A percentile compares a stretch with the other conserved stretches of the same genome.
Conservation (phyloP, 106 monocot genomes). For the Apostasia ramifera region DNA sequence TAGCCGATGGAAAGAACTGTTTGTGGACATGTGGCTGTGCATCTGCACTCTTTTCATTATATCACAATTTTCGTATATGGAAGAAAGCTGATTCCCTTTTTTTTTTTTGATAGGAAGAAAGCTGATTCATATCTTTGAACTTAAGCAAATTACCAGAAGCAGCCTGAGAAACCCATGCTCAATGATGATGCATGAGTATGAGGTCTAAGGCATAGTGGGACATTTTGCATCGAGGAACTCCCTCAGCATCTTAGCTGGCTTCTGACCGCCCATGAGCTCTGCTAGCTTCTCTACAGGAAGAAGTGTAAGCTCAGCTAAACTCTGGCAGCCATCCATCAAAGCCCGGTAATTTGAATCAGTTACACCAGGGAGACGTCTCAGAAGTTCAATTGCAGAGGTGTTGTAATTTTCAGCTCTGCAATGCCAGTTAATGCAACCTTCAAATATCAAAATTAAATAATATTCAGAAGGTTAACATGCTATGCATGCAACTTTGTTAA, state of each 20-base stretch:
- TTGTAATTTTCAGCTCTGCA: conserved; percentile 93
- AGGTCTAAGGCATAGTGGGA: conserved; percentile 39
- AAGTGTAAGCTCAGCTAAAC: conserved; percentile 78
- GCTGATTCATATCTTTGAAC: too few relatives aligned
- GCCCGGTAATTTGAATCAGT: conserved; percentile 89
- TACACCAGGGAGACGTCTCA: conserved; percentile 94
- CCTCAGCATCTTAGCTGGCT: conserved; percentile 66
- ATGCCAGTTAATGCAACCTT: background rate
- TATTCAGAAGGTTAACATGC: background rate
- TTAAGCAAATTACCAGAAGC: too few relatives aligned
- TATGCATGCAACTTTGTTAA: background rate
- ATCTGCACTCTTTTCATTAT: too few relatives aligned
- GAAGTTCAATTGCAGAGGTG: conserved; percentile 89
- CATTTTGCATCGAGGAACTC: conserved; percentile 96
- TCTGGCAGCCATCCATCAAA: conserved; percentile 84
- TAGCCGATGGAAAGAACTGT: too few relatives aligned
- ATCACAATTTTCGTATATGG: too few relatives aligned
- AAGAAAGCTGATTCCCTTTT: too few relatives aligned
- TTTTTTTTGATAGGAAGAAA: too few relatives aligned
- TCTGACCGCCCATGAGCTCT: conserved; percentile 91
- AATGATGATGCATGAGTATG: background rate
- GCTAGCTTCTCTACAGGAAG: conserved; percentile 83
- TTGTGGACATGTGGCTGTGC: too few relatives aligned
- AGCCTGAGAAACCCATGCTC: too few relatives aligned
- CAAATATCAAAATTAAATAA: background rate